Evolutionary conservation across 306 rosid genomes (phyloP).

Genomic region (Mucuna pruriens): DNA sequence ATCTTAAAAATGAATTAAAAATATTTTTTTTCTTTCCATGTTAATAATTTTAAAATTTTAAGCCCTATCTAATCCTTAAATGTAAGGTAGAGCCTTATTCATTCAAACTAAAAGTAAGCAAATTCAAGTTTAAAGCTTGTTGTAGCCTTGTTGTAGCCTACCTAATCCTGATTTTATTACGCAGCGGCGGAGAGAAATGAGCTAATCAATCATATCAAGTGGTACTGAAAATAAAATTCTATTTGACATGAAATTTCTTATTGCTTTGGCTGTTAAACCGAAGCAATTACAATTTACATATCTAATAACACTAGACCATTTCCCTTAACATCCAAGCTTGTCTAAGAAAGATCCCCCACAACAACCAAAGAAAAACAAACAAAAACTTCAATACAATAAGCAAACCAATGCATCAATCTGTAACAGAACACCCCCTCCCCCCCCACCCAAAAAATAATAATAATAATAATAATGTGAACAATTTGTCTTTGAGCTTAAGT

Average conservation of each 20-base stretch:
- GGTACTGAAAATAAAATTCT: neutral
- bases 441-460: no score
- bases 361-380: neutral
- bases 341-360: neutral
- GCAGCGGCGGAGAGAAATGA: neutral
- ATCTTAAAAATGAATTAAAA: conserved; percentile 5
- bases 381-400: neutral
- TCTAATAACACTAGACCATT: neutral
- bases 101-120: neutral
- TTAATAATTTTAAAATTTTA: neutral
- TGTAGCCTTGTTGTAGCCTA: neutral
- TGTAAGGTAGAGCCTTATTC: neutral
- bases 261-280: neutral
- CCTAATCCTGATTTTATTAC: neutral
- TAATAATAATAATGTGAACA: no score
- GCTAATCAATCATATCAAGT: neutral
- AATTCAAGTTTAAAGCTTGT: neutral
- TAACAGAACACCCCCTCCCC: neutral
- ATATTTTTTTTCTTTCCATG: neutral
- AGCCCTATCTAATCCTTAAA: neutral
- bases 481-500: no score
- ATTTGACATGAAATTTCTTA: neutral
- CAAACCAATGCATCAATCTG: neutral
- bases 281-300: neutral
- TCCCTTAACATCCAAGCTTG: neutral